Evolutionary conservation across 495 filamentous ascomycete genomes (phyloP), one percentile per base, ranked within the genome.

Genomic region (Penicillium macrosclerotiorum): DNA sequence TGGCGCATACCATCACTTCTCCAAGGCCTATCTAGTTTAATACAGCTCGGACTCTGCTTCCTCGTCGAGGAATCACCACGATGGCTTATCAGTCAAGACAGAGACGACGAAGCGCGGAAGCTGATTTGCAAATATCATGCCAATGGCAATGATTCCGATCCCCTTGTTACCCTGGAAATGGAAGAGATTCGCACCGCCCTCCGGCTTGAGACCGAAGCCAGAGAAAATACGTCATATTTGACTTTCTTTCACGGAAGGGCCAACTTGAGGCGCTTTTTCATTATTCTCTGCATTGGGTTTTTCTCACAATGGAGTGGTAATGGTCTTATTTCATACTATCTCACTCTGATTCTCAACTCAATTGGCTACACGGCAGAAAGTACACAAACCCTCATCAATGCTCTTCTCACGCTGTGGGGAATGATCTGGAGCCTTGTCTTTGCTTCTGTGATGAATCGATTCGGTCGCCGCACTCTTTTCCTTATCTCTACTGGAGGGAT

Each of bases 391-490:
- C 47, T 62, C 1, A 64, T 67, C 37, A 60, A 58, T 13, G 57
- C 54, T 19, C 26, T 51, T 1, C 52, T 65, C 0, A 54, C 55
- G 30, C 37, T 62, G 2, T 63, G 55, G 39, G 62, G 74, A 41
- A 67, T 80, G 22, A 68, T 79, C 39, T 67, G 75, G 13, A 77
- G 77, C 18, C 42, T 73, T 14, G 67, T 57, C 47, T 77, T 74
- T 60, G 76, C 81, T 14, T 48, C 75, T 29, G 61, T 78, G 0
- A 73, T 82, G 32, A 79, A 85, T 56, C 72, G 69, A 39, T 59
- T 80, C 41, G 80, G 81, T 34, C 75, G 80, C 7, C 72, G 81
- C 25, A 67, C 73, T 19, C 62, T 79, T 20, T 84, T 82, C 63
- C 59, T 83, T 1, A 63, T 60, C 13, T 71, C 80, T 12, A 80